Conservation (phyloP, 2,329 filamentous ascomycete species). For the Annulohypoxylon truncatum region DNA sequence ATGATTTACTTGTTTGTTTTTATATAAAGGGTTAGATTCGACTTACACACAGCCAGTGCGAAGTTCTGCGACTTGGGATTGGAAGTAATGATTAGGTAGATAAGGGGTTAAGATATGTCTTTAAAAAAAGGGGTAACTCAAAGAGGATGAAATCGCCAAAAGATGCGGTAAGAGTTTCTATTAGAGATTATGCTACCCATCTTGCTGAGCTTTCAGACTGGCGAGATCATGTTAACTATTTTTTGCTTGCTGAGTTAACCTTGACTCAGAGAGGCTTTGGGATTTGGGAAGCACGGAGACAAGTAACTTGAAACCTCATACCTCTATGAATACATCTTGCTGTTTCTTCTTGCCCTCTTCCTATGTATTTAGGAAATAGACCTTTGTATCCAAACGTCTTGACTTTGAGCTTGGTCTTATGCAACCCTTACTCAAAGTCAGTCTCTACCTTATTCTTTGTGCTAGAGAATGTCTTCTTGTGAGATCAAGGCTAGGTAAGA, state of each 20-base stretch:
- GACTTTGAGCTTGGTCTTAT: not conserved
- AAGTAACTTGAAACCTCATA: constrained; percentile 22
- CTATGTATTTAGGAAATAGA: not conserved
- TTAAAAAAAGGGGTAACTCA: not conserved
- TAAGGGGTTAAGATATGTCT: not conserved
- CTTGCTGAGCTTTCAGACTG: not conserved
- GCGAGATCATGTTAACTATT: constrained; percentile 1
- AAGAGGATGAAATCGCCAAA: not conserved
- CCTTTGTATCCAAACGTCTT: not conserved
- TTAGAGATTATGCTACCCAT: constrained; percentile 19
- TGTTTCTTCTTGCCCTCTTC: not conserved
- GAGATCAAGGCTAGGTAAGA: not conserved
- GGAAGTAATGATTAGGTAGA: not conserved
- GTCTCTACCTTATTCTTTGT: constrained; percentile 3
- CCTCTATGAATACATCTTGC: constrained; percentile 17
- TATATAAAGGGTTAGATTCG: not conserved
- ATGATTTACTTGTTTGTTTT: not conserved
- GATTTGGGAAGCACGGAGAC: constrained; percentile 17
- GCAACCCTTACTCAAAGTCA: not conserved
- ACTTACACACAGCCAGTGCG: constrained; percentile 1
- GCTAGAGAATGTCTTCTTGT: not conserved
- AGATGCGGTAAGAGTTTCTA: not conserved
- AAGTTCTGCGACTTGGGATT: not conserved
- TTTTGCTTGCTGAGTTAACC: constrained; percentile 1
- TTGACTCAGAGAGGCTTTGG: constrained; percentile 4